Evolutionary conservation across 345 rosid genomes (phyloP), one percentile per base, ranked within the genome.

Genomic region (Hibiscus tridactylites): DNA sequence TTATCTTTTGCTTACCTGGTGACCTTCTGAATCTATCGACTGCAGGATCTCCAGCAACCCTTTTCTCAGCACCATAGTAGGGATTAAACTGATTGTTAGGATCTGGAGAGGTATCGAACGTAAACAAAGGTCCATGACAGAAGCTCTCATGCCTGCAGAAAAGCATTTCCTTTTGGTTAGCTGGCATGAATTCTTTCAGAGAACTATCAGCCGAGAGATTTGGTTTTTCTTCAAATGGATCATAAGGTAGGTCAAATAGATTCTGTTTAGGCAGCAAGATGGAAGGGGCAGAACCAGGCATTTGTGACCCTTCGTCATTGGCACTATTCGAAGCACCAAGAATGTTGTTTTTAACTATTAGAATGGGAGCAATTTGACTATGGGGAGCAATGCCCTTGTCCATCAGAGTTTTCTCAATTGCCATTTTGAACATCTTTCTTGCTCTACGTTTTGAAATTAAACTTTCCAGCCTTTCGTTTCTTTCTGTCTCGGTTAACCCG

Each of bases 211-310:
- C 86, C 60, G 75, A 81, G 12, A 92, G 83, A 75, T 87, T 76
- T 0, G 96, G 98, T 56, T 84, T 94, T 82, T 94, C 98, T 81
- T 94, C 98, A 0, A 33, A 72, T 13, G 95, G 90, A 19, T 90
- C 97, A 6, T 90, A 90, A 11, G 99, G 97, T 70, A 92, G 83
- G 72, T 95, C 97, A 54, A 92, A 92, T 0, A 97, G 97, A 71
- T 90, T 92, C 64, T 87, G 75, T 26, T 68, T 68, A 17, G 91
- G 93, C 70, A 88, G 65, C 78, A 91, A 19, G 73, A 89, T 61
- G 0, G 97, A 90, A 76, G 99, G 99, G 8, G 99, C 99, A 57
- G 99, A 92, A 61, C 92, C 87, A 21, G 99, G 99, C 58, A 85
- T 68, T 59, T 79, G 72, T 19, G 78, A 54, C 16, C 74, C 86